Base-by-base conservation (phyloP, 169 alveolate species). In the Eimeria brunetti region DNA sequence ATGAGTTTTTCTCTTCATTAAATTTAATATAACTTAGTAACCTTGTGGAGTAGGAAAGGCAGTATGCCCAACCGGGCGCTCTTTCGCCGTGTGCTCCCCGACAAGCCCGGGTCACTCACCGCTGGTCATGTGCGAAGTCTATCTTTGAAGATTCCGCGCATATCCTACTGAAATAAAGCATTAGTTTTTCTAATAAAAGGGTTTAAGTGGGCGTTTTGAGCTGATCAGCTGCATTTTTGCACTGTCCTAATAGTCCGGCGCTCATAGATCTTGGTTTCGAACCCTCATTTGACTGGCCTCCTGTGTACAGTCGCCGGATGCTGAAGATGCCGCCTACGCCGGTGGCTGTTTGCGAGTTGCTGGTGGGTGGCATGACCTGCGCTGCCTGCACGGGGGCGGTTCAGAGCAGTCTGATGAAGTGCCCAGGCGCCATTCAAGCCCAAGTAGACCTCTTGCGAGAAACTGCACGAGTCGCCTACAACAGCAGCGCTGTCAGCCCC, bases 281-380 rank as follows among this genome's bases (percentile, higher is more conserved):
- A 69, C 51, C 9, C 49, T 33, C 12, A 41, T 41, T 41, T 41
- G 46, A 41, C 46, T 41, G 46, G 46, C 46, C 46, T 4, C 46
- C 8, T 41, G 46, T 41, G 46, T 41, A 41, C 4, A 41, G 8
- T 41, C n/a, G 7, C 6, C 9, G 51, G n/a, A 36, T 33, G n/a
- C 46, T 24, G 44, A 9, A 27, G 38, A 76, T 76, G 86, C 60
- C 86, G 8, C 64, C 86, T 44, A 4, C 86, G 8, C 64, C 86
- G 38, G 85, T 62, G 71, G 12, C 94, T 41, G 95, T 75, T 20
- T 89, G 95, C 33, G 89, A 73, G 58, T 38, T 89, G 41, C 75
- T 78, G 80, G 95, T 89, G 58, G 89, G 58, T 8, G 89, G 95
- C 51, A 89, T 89, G 95, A 89, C 95, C 46, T 89, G 95, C 27